Evolutionary conservation across 2,329 filamentous ascomycete genomes (phyloP), one percentile per base, ranked within the genome.

Genomic region (Alternaria atra): DNA sequence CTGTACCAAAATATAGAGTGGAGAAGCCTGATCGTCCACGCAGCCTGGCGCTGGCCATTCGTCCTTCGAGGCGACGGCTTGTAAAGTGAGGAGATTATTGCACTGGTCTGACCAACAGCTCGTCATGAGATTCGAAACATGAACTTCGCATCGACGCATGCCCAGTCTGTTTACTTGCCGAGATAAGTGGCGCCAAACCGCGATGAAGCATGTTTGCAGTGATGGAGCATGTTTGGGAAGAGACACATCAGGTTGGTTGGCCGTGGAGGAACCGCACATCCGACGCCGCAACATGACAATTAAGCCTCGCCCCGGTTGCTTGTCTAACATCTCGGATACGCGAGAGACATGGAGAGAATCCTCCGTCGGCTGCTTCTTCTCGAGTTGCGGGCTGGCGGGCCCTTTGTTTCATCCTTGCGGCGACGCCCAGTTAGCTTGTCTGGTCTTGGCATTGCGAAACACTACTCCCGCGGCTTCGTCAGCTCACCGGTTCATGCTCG

Each of bases 221-320:
- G 15, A 50, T 58, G 52, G 53, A 40, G 17, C 47, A 46, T 54
- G 55, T 60, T 56, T 63, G 57, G 47, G 51, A 46, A 48, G 46
- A 42, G 46, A n/a, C 23, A 37, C 35, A 48, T 32, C 35, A 23
- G 58, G 60, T 52, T 55, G 60, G 44, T 52, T 52, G 32, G 54
- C n/a, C 27, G 27, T 54, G 53, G 23, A 47, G 53, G 53, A 46
- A 52, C 52, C 17, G 37, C 39, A 50, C 39, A 37, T 46, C 32
- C 40, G 32, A 40, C 39, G 52, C 47, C 47, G 23, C 46, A 52
- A 60, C 35, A 46, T 61, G 57, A 60, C 55, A 60, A 62, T 62
- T 70, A 74, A 72, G 73, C 72, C 68, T 76, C 65, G 63, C 60
- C 39, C 53, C 56, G 52, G 58, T 8, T 69, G 68, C 69, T 73